Evolutionary conservation across 2,329 filamentous ascomycete species (phyloP), one percentile per base, ranked within the genome.

Genomic region (Ascochyta fabae): DNA sequence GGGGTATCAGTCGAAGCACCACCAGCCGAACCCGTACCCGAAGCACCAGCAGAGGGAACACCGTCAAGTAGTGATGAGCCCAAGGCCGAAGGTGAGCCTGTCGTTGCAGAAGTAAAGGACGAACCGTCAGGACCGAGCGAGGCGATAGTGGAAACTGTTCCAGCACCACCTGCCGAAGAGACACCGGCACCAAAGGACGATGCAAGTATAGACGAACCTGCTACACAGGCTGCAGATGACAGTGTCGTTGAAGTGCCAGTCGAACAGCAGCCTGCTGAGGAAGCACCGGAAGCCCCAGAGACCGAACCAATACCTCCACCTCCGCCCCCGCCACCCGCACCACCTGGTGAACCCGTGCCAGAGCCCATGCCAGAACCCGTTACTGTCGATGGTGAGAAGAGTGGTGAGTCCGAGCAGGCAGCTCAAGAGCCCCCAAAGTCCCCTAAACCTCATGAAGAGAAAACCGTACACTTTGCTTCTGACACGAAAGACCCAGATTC

Each of bases 401-500:
- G 66, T 72, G 69, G 70, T 73, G 71, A 73, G 70, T 73, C 68
- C 63, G 70, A 73, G 69, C 70, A 62, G 66, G 66, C 60, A 49
- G 67, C 68, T 71, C 66, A 67, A 67, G 58, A 66, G 60, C 61
- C 69, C 68, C 65, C 64, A 46, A 66, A 67, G 53, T 70, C 67
- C 62, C 70, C 68, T 45, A 66, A 59, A 33, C 47, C 58, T 38
- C 60, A 57, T 38, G 57, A 61, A 42, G 58, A 61, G 39, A 75
- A 75, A 53, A 67, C 60, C 56, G 71, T 75, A 46, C 72, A 73
- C 53, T 75, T 75, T 62, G 66, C 71, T 47, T 68, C 71, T 72
- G 71, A 75, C 68, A 69, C 70, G 53, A 75, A 74, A 71, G 71
- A 72, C 56, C 59, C 70, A 70, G 72, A 73, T 56, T 60, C 69